Conservation (phyloP, 208 protist genomes). For the Herpetomonas samuelpessoai region DNA sequence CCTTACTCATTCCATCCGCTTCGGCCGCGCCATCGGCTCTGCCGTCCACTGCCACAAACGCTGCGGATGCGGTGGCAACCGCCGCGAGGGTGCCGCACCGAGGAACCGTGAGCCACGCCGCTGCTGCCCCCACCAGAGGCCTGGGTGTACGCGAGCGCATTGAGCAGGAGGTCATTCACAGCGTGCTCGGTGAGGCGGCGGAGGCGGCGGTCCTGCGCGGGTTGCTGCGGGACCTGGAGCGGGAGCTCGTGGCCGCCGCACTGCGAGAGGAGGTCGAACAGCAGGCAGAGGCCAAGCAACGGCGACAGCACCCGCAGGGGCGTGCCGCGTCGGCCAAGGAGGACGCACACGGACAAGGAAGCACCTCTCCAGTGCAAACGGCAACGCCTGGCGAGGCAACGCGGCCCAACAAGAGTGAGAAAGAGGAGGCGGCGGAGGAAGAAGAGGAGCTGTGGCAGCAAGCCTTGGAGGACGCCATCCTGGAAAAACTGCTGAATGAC, state of each 20-base stretch:
- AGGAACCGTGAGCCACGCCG: too few species aligned
- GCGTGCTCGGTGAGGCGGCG: conserved; percentile 30
- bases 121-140: neutral
- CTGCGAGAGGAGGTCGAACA: conserved; percentile 19
- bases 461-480: conserved; percentile 15
- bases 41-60: too few species aligned
- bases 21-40: too few species aligned
- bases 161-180: conserved; percentile 36
- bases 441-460: conserved; percentile 15
- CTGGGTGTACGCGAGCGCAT: conserved; percentile 17
- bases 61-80: too few species aligned
- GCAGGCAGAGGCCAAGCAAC: too few species aligned
- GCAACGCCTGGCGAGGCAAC: too few species aligned
- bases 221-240: conserved; percentile 21
- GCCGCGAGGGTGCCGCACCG: too few species aligned
- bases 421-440: neutral
- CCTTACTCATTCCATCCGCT: conserved; percentile 16
- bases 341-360: too few species aligned
- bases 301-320: too few species aligned
- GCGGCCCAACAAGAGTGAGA: neutral
- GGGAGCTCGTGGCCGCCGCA: conserved; percentile 24
- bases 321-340: too few species aligned
- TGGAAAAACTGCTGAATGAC: conserved; percentile 1
- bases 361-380: too few species aligned
- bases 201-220: conserved; percentile 32